A percentile compares a stretch with the other conserved stretches of the same genome.
phyloP scores from a whole-genome alignment of 164 flowering plant species.

The Euptelea pleiosperma region DNA sequence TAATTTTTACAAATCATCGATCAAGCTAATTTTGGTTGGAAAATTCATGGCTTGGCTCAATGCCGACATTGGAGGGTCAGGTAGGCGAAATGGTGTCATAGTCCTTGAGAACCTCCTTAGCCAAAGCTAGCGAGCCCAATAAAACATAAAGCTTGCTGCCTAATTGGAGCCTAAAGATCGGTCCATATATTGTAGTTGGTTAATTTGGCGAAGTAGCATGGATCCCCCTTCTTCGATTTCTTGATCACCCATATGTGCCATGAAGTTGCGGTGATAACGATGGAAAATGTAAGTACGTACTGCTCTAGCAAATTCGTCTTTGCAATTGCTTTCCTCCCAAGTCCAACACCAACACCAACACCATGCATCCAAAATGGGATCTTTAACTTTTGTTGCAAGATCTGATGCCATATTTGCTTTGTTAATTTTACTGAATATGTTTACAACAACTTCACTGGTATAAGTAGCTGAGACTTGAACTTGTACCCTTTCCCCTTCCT shows the following conservation, averaged over 20 bases:
- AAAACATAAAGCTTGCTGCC: constrained; percentile 26
- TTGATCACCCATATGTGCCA: constrained; percentile 4
- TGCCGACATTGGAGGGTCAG: not conserved
- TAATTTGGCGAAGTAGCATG: constrained; percentile 15
- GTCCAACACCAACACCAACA: too few relatives aligned
- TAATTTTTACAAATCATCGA: constrained; percentile 12
- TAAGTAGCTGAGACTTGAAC: too few relatives aligned
- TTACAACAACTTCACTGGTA: too few relatives aligned
- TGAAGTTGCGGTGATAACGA: not conserved
- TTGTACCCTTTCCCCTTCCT: too few relatives aligned
- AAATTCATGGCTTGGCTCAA: too few relatives aligned
- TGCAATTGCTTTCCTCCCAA: too few relatives aligned
- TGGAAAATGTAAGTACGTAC: not conserved
- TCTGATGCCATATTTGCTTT: too few relatives aligned
- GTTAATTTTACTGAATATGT: too few relatives aligned
- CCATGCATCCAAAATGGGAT: too few relatives aligned
- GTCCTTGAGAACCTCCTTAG: constrained; percentile 14
- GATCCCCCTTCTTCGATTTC: not conserved
- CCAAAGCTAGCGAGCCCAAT: constrained; percentile 14
- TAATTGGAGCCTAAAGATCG: constrained; percentile 27
- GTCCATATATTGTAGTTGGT: constrained; percentile 24
- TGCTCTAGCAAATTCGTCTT: not conserved
- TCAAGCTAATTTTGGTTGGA: too few relatives aligned
- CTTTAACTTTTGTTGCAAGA: too few relatives aligned
- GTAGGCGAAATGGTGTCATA: constrained; percentile 17